These are phyloP conservation scores for Scolecobasidium constrictum DNA, from an alignment of 2,329 filamentous ascomycete species.

Conservation along the genomic window DNA sequence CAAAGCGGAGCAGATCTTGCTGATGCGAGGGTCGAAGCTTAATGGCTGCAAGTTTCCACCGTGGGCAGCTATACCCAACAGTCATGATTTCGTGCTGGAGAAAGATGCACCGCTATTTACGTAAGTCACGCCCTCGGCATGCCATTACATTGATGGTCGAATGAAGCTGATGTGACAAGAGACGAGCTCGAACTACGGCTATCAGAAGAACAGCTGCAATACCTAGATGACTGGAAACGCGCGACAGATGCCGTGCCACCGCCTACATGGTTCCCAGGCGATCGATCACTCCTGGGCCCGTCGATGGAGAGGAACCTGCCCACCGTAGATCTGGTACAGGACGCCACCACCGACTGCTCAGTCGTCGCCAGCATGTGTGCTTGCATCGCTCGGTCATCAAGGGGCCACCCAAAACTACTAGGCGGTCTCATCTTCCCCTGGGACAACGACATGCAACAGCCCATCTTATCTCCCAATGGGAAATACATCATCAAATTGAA, in stretches of 20 bases:
- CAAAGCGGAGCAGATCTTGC: constrained; percentile 62
- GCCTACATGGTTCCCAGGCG: constrained; percentile 25
- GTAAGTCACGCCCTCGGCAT: constrained; percentile 35
- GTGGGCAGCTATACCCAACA: constrained; percentile 57
- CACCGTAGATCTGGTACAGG: constrained; percentile 78
- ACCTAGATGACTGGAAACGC: constrained; percentile 78
- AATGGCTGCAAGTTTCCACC: constrained; percentile 77
- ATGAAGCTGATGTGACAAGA: constrained; percentile 33
- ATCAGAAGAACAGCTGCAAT: constrained; percentile 60
- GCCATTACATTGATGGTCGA: background rate
- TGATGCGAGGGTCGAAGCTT: constrained; percentile 66
- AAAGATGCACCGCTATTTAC: constrained; percentile 46
- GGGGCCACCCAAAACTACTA: constrained; percentile 59
- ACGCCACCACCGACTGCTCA: constrained; percentile 91
- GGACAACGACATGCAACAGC: constrained; percentile 45
- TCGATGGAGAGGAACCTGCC: constrained; percentile 41
- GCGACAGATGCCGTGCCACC: constrained; percentile 55
- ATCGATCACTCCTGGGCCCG: constrained; percentile 24
- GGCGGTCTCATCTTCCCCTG: constrained; percentile 66
- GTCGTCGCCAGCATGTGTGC: constrained; percentile 93
- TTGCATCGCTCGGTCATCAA: constrained; percentile 57
- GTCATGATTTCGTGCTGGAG: constrained; percentile 49
- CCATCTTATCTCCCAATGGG: constrained; percentile 61
- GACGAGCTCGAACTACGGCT: constrained; percentile 61
- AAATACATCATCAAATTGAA: constrained; percentile 89